Base-by-base conservation (phyloP, 2,329 filamentous ascomycete species). In the Verticillium longisporum region DNA sequence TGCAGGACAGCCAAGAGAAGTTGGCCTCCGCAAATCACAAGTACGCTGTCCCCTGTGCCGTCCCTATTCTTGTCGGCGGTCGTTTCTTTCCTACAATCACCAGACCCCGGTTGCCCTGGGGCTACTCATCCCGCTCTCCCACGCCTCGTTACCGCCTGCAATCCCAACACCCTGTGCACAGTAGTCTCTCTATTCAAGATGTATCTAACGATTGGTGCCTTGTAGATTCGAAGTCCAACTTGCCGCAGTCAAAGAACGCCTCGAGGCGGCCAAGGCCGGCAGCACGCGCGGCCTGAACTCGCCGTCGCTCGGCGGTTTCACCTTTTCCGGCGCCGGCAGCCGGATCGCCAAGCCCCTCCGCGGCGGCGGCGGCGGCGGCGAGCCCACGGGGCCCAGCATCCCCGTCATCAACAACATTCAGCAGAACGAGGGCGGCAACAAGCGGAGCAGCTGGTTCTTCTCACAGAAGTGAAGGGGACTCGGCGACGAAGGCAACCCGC, bases 1-100 rank as follows among this genome's bases (percentile, higher is more conserved):
- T 99, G 69, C 92, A 97, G 75, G 95, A 99, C 75, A 96, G 92
- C 72, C 95, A 99, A 79, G 95, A 99, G 82, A 99, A 99, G 80
- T 85, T 99, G 73, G 96, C 94, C 36, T 90, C 94, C 64, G 93
- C 95, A 50, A 99, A 97, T 75, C 94, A 98, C 79, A 90, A 96
- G 95, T 97, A 88, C 69, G 88, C 34, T 13, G 34, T 83, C 61
- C 36, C 60, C 15, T 61, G 62, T 37, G 57, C 63, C 59, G 38
- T 61, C 60, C 63, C 33, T 33, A 38, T 61, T 63, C 37, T 58
- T 15, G n/a, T 10, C 14, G 54, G 54, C 14, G 26, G 54, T n/a
- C 54, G 26, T 15, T 34, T 13, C 54, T 21, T 13, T 55, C 5
- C 54, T 31, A 6, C n/a, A 6, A 1, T 33, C 26, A 15, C 15